Evolutionary conservation across 768 basidiomycete species (phyloP).

Genomic region (Dentipellis fragilis): DNA sequence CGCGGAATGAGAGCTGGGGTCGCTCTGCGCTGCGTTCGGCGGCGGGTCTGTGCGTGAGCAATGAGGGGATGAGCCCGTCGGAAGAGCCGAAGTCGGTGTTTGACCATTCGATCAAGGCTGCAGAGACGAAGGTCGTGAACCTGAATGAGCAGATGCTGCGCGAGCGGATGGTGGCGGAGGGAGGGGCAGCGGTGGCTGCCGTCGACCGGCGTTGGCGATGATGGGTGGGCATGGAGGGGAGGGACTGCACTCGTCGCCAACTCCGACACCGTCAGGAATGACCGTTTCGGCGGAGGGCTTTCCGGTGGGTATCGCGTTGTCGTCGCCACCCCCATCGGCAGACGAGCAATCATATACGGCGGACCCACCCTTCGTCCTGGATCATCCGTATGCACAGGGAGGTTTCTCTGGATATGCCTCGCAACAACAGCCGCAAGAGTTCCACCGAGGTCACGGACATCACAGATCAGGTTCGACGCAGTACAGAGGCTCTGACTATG

Average conservation of each 20-base stretch:
- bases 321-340: constrained; percentile 18
- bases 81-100: constrained; percentile 5
- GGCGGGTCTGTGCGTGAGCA: constrained; percentile 17
- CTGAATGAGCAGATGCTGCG: neutral
- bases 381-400: constrained; percentile 28
- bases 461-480: constrained; percentile 11
- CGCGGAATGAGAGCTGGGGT: constrained; percentile 29
- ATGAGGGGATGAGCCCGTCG: constrained; percentile 11
- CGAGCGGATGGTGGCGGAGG: neutral
- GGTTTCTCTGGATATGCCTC: neutral
- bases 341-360: constrained; percentile 14
- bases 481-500: constrained; percentile 23
- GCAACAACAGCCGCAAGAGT: neutral
- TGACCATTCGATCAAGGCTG: constrained; percentile 14
- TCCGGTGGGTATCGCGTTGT: constrained; percentile 34
- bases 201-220: constrained; percentile 4
- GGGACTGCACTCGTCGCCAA: constrained; percentile 10
- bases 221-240: neutral
- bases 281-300: constrained; percentile 17
- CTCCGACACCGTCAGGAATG: constrained; percentile 22
- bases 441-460: constrained; percentile 11
- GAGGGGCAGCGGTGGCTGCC: neutral
- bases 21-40: constrained; percentile 26
- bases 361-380: constrained; percentile 17
- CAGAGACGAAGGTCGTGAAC: constrained; percentile 15